Conservation (phyloP, 768 basidiomycete species). For the Hygrophoropsis aurantiaca region DNA sequence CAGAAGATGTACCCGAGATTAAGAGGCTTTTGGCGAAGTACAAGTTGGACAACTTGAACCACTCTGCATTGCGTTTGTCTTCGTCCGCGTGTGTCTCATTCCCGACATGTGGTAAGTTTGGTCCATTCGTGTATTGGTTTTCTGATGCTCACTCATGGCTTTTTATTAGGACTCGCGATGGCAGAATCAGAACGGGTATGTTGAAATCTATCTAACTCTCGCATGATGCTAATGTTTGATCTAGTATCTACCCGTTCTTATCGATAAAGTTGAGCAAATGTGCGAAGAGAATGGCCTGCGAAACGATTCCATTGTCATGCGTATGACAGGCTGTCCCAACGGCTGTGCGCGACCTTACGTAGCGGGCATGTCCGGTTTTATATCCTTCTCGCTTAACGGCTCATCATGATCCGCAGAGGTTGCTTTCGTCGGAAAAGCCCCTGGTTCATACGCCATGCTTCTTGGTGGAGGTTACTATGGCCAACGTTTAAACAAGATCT, state of each 20-base stretch:
- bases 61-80: conserved; percentile 77
- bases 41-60: conserved; percentile 84
- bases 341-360: conserved; percentile 93
- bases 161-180: conserved; percentile 63
- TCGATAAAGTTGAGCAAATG: conserved; percentile 93
- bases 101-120: conserved; percentile 77
- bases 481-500: conserved; percentile 94
- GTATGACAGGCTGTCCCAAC: conserved; percentile 97
- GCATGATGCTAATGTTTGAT: conserved; percentile 30
- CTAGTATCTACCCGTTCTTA: conserved; percentile 86
- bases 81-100: conserved; percentile 97
- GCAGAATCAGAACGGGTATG: conserved; percentile 72
- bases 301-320: conserved; percentile 95
- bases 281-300: conserved; percentile 92
- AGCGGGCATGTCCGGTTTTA: conserved; percentile 54
- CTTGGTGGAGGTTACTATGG: conserved; percentile 96
- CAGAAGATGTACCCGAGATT: conserved; percentile 72
- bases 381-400: not conserved
- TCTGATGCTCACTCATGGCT: conserved; percentile 2
- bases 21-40: conserved; percentile 80
- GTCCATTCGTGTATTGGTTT: not conserved
- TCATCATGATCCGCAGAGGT: conserved; percentile 65
- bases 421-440: conserved; percentile 96
- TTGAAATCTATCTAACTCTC: conserved; percentile 9
- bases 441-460: conserved; percentile 89